Percentiles rank a stretch among this genome's conserved stretches.
Conservation (phyloP, 371 early-diverging fungal genomes). For the Lichtheimia hyalospora region DNA sequence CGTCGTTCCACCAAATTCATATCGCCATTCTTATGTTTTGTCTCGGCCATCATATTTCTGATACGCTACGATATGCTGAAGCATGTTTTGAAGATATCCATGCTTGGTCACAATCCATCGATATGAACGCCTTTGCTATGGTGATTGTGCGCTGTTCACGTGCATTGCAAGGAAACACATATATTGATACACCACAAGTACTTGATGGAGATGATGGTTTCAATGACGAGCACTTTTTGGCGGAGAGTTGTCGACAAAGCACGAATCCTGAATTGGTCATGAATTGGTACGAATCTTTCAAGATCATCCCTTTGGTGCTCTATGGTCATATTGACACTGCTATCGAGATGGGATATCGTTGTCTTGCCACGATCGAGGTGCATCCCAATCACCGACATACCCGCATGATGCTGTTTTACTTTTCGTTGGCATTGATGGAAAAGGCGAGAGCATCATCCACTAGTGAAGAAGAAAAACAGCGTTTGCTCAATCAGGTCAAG, state of each 20-base stretch:
- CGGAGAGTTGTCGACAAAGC: conserved; percentile 37
- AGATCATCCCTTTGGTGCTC: conserved; percentile 37
- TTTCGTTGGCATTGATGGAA: conserved; percentile 36
- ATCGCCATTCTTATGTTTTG: conserved; percentile 24
- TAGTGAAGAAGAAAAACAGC: conserved; percentile 15
- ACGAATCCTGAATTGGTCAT: conserved; percentile 27
- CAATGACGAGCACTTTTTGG: conserved; percentile 37
- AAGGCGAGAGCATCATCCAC: conserved; percentile 17
- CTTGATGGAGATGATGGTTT: conserved; percentile 50
- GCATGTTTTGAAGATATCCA: conserved; percentile 38
- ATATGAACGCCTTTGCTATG: conserved; percentile 37
- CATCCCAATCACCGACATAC: conserved; percentile 46
- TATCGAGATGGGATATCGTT: conserved; percentile 30
- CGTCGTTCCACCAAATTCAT: conserved; percentile 33
- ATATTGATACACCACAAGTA: conserved; percentile 18
- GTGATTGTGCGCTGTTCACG: conserved; percentile 36
- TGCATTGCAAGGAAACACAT: conserved; percentile 41
- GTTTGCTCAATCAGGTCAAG: conserved; percentile 18
- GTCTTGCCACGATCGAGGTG: conserved; percentile 21
- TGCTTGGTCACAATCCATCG: conserved; percentile 37
- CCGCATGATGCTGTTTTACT: conserved; percentile 26
- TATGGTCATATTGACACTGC: conserved; percentile 45
- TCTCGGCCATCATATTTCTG: conserved; percentile 21
- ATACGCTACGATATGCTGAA: conserved; percentile 30
- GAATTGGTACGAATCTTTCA: conserved; percentile 43